Conservation (phyloP, 2,329 filamentous ascomycete species). For the Elsinoe necatrix region DNA sequence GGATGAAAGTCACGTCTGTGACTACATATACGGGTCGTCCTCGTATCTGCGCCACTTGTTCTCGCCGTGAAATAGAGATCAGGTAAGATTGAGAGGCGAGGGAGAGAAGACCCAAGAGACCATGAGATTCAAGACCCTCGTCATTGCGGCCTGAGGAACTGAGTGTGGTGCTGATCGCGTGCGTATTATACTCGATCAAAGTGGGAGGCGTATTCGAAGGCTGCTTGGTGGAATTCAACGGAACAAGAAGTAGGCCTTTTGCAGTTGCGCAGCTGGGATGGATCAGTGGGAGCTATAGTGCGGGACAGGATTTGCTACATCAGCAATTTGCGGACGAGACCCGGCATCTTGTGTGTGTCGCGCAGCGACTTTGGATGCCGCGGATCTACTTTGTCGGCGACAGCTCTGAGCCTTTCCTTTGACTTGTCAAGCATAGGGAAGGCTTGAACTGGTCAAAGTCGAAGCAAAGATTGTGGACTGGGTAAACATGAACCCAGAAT, state of each 20-base stretch:
- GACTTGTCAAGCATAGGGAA: not conserved
- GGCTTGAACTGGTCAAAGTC: not conserved
- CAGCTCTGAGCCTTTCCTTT: not conserved
- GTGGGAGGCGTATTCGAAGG: constrained; percentile 48
- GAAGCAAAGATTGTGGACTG: not conserved
- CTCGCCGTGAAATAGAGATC: constrained; percentile 73
- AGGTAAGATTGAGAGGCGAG: constrained; percentile 76
- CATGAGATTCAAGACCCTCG: constrained; percentile 39
- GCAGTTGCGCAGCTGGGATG: constrained; percentile 50
- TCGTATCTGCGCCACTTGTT: constrained; percentile 80
- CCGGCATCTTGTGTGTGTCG: constrained; percentile 51
- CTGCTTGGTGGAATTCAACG: constrained; percentile 46
- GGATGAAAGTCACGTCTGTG: constrained; percentile 84
- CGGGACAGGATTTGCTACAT: constrained; percentile 39
- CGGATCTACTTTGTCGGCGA: constrained; percentile 6
- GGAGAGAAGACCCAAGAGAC: constrained; percentile 63
- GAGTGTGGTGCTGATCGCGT: constrained; percentile 42
- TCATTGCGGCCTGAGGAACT: constrained; percentile 32
- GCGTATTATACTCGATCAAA: constrained; percentile 61
- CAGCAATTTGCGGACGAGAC: constrained; percentile 68
- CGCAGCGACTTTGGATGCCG: not conserved
- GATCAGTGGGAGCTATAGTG: not conserved
- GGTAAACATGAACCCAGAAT: constrained; percentile 8
- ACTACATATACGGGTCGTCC: constrained; percentile 78
- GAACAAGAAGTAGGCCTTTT: constrained; percentile 76